A percentile compares a stretch with the other conserved stretches of the same genome.
These are phyloP conservation scores for Peronospora destructor DNA, from an alignment of 352 stramenopile genomes.

Conservation along the genomic window DNA sequence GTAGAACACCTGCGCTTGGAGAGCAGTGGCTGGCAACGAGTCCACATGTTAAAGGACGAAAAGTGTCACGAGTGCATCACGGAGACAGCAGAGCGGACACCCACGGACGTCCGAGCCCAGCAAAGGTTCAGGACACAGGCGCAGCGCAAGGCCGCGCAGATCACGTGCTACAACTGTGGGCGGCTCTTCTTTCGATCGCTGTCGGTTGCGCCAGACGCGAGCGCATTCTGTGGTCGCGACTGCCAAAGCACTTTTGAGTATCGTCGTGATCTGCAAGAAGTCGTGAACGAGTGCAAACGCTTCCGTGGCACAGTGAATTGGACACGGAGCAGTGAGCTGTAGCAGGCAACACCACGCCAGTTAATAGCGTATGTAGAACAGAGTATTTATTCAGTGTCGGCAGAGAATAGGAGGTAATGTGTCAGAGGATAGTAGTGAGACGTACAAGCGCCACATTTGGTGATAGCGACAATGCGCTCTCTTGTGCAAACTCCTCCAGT, in stretches of 20 bases:
- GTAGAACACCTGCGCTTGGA: neutral
- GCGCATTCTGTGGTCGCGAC: constrained; percentile 52
- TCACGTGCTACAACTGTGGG: constrained; percentile 46
- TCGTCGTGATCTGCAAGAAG: constrained; percentile 32
- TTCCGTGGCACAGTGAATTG: constrained; percentile 15
- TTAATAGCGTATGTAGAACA: constrained; percentile 15
- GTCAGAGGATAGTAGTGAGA: constrained; percentile 13
- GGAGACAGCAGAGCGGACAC: constrained; percentile 17
- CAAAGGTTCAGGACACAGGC: constrained; percentile 8
- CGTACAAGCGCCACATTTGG: constrained; percentile 22
- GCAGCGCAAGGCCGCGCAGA: constrained; percentile 28
- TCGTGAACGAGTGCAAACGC: constrained; percentile 27
- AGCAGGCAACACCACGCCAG: constrained; percentile 4
- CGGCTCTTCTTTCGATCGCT: constrained; percentile 39
- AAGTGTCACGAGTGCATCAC: constrained; percentile 20
- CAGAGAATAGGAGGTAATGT: constrained; percentile 3
- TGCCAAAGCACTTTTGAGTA: constrained; percentile 61
- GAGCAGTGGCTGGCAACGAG: constrained; percentile 27
- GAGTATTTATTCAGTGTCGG: constrained; percentile 25
- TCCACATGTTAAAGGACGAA: constrained; percentile 37
- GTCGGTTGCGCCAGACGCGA: constrained; percentile 17
- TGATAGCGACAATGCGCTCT: constrained; percentile 3
- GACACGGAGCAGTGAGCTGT: constrained; percentile 23
- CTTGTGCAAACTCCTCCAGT: neutral
- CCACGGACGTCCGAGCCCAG: constrained; percentile 6